Base-by-base conservation (phyloP, 495 filamentous ascomycete genomes). In the Poronia punctata region DNA sequence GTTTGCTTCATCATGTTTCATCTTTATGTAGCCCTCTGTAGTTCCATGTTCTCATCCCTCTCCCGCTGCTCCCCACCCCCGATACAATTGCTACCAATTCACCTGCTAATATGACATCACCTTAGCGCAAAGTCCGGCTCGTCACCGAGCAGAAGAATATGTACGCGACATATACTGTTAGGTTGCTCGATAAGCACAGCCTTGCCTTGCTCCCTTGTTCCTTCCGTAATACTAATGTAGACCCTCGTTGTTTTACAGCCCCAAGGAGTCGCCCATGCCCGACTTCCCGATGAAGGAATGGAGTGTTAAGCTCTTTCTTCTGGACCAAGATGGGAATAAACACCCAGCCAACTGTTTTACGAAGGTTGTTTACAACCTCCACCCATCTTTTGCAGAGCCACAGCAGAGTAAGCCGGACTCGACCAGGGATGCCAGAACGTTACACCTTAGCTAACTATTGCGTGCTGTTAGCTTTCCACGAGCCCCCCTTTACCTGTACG, bases 221-320 rank as follows among this genome's bases (percentile, higher is more conserved):
- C 35, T 26, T 38, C 15, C 18, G 26, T 18, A 15, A 45, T 53
- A 35, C 42, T 59, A 20, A 53, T 38, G 46, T 57, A 48, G 34
- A 37, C 24, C 25, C 26, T 48, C 41, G 36, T 35, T 19, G 14
- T 35, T 2, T 12, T 46, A 40, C 49, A 78, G 75, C 50, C 67
- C 78, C 57, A 82, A 88, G 67, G 72, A 82, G 16, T 82, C 83
- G 3, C 78, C 79, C 27, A 72, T 80, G 48, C 86, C 93, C 56
- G 92, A 88, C 11, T 95, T 88, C 59, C 92, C 92, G 4, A 86
- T 95, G 74, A 86, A 92, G 53, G 62, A 82, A 54, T 69, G 84
- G 84, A 68, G 78, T 36, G 68, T 83, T 59, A 60, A 78, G 61
- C 63, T 88, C 57, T 67, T 77, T 54, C 25, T 84, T 48, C 50